Conservation (phyloP, 192 early-diverging fungal genomes). For the Entomortierella beljakovae region DNA sequence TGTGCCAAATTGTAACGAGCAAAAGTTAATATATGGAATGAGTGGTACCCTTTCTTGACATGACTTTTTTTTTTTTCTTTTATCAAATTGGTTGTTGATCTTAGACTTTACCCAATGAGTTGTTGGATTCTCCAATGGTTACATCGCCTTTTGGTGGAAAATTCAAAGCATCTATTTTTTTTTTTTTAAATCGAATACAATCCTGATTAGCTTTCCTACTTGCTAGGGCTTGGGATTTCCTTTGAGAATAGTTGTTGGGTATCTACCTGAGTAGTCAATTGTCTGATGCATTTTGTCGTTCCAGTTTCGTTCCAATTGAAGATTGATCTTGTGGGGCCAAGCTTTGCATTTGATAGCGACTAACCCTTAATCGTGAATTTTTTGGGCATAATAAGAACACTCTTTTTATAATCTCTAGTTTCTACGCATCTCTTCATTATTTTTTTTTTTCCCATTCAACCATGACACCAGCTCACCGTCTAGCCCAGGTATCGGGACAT, state of each 20-base stretch:
- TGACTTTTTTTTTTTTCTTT: not conserved
- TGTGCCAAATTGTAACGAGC: too few relatives aligned
- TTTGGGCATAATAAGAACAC: too few relatives aligned
- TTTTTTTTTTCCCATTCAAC: not conserved
- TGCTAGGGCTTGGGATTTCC: not conserved
- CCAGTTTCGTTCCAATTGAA: too few relatives aligned
- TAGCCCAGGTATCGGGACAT: slow-evolving; percentile 31
- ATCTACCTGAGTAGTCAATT: slow-evolving; percentile 2
- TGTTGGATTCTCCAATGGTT: slow-evolving; percentile 44
- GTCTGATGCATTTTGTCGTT: slow-evolving; percentile 6
- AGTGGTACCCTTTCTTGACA: not conserved
- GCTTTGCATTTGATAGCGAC: too few relatives aligned
- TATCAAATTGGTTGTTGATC: not conserved
- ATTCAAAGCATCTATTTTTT: slow-evolving; percentile 16
- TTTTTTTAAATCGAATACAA: not conserved
- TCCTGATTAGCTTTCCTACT: not conserved
- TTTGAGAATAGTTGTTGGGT: not conserved
- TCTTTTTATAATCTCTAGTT: too few relatives aligned
- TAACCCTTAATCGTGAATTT: too few relatives aligned
- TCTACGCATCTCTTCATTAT: not conserved
- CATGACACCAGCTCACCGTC: slow-evolving; percentile 35
- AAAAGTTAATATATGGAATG: not conserved
- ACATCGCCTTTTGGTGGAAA: slow-evolving; percentile 33
- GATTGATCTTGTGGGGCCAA: too few relatives aligned
- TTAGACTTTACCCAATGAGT: slow-evolving; percentile 21